Conservation (phyloP, 805 yeast species). For the Dipodascus albidus region DNA sequence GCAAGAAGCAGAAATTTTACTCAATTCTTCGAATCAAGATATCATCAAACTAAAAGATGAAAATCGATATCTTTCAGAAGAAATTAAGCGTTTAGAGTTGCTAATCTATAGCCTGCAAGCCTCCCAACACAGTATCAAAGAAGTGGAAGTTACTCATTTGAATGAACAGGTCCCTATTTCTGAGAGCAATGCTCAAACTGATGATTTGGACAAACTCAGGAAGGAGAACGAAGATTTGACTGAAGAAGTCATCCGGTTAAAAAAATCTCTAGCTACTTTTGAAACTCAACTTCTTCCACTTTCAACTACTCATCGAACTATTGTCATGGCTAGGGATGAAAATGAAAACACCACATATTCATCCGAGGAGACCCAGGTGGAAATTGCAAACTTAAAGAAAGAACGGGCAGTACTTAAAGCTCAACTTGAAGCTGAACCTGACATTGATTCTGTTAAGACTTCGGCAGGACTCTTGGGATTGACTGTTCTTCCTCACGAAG, state of each 20-base stretch:
- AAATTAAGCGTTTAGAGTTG: background rate
- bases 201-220: background rate
- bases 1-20: background rate
- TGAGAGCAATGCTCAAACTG: background rate
- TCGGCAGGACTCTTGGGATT: background rate
- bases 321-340: background rate
- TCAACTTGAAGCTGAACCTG: background rate
- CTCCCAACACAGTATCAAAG: no score
- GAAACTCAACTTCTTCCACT: background rate
- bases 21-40: background rate
- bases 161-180: no score
- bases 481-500: background rate
- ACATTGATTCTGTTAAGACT: background rate
- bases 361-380: background rate
- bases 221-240: background rate
- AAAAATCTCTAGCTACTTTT: background rate
- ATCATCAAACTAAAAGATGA: background rate
- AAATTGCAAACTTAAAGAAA: background rate
- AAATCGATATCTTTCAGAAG: background rate
- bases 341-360: background rate
- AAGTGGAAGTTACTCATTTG: no score
- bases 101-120: background rate
- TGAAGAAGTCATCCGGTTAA: background rate
- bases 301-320: background rate
- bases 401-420: background rate